Evolutionary conservation across 2,329 filamentous ascomycete genomes (phyloP).

Genomic region (Leptographium procerum): DNA sequence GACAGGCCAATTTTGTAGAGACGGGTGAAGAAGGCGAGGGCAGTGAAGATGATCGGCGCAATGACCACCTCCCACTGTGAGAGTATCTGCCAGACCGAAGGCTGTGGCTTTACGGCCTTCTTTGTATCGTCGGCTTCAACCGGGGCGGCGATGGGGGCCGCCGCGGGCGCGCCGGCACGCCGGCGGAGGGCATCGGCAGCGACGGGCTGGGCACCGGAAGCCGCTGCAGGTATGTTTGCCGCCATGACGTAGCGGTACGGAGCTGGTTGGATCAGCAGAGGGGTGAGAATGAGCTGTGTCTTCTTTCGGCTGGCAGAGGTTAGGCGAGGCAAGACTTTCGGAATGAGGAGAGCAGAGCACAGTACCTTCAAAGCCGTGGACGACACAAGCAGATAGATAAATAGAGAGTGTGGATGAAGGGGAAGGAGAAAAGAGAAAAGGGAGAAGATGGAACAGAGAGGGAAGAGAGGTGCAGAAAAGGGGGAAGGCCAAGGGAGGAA

Average conservation of each 20-base stretch:
- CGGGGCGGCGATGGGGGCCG: constrained; percentile 23
- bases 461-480: not conserved
- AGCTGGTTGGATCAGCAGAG: not conserved
- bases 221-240: constrained; percentile 41
- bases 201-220: constrained; percentile 48
- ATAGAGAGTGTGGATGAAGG: not conserved
- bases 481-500: not conserved
- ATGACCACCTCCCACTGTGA: constrained; percentile 52
- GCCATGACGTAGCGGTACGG: constrained; percentile 30
- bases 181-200: constrained; percentile 47
- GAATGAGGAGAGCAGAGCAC: not conserved
- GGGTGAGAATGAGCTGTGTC: not conserved
- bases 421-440: not conserved
- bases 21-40: constrained; percentile 53
- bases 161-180: constrained; percentile 35
- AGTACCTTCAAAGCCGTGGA: not conserved
- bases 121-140: constrained; percentile 47
- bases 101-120: constrained; percentile 43
- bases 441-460: not conserved
- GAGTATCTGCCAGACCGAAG: constrained; percentile 50
- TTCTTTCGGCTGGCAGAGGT: not conserved
- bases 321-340: not conserved
- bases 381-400: not conserved
- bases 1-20: constrained; percentile 60
- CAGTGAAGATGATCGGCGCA: constrained; percentile 49